Percentiles rank a stretch among this genome's conserved stretches.
Conservation (phyloP, 129 eudicot species). For the Escallonia herrerae region DNA sequence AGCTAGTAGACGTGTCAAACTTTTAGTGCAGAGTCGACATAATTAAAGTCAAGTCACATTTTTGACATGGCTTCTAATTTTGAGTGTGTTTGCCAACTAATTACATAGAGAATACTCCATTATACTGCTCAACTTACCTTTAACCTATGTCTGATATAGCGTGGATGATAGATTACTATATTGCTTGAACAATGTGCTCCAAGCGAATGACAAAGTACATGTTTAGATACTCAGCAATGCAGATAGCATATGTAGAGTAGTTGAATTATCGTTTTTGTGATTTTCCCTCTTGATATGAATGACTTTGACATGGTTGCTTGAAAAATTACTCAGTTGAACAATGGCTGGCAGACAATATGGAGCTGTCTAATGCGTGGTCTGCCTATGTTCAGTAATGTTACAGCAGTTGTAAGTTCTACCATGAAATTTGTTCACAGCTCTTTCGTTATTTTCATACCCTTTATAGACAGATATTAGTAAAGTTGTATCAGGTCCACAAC, state of each 20-base stretch:
- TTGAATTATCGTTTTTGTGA: slow-evolving; percentile 7
- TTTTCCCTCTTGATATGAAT: background rate
- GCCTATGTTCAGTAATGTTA: slow-evolving; percentile 60
- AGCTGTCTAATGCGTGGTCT: slow-evolving; percentile 64
- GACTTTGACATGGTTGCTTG: slow-evolving; percentile 13
- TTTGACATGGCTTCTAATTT: background rate
- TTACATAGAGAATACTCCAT: background rate
- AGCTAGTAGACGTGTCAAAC: too few relatives aligned
- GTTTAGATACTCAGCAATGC: background rate
- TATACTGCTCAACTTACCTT: background rate
- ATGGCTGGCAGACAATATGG: slow-evolving; percentile 79
- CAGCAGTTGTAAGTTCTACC: slow-evolving; percentile 57
- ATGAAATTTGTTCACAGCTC: background rate
- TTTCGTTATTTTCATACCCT: too few relatives aligned
- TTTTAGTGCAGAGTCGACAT: too few relatives aligned
- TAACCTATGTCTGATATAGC: background rate
- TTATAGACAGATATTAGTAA: too few relatives aligned
- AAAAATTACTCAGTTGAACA: slow-evolving; percentile 41
- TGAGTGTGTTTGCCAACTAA: background rate
- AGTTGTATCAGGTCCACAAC: too few relatives aligned
- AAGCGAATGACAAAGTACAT: background rate
- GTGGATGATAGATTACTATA: background rate
- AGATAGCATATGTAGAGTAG: background rate
- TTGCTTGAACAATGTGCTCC: too few relatives aligned
- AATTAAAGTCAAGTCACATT: too few relatives aligned